Evolutionary conservation across 331 rosid genomes (phyloP).

Genomic region (Pyrus hybrid): DNA sequence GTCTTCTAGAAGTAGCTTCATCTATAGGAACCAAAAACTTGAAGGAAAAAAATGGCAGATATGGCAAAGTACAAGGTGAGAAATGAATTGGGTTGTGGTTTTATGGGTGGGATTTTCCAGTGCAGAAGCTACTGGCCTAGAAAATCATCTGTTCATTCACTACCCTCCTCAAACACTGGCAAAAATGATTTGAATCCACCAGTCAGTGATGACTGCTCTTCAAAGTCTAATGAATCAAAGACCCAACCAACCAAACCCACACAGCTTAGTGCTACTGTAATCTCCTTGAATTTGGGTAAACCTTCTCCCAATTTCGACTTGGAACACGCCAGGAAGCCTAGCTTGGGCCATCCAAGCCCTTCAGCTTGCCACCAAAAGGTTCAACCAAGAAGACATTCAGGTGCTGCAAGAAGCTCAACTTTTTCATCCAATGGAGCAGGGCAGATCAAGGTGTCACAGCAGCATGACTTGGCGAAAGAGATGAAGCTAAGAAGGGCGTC

Average conservation of each 20-base stretch:
- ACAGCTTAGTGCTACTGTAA: neutral
- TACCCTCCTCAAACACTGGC: slow-evolving; percentile 33
- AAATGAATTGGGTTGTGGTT: slow-evolving; percentile 50
- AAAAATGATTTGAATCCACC: slow-evolving; percentile 16
- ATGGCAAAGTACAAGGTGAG: slow-evolving; percentile 29
- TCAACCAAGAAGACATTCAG: slow-evolving; percentile 37
- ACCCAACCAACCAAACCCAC: slow-evolving; percentile 5
- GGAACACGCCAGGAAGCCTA: slow-evolving; percentile 24
- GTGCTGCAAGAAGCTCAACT: slow-evolving; percentile 64
- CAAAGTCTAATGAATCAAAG: slow-evolving; percentile 15
- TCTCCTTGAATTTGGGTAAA: slow-evolving; percentile 5
- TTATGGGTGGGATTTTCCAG: slow-evolving; percentile 52
- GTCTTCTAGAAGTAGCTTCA: neutral
- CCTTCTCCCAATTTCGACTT: slow-evolving; percentile 17
- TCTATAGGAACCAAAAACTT: neutral
- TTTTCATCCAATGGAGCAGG: slow-evolving; percentile 35
- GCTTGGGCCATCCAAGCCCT: slow-evolving; percentile 25
- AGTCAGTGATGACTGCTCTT: slow-evolving; percentile 11
- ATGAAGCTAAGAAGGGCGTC: slow-evolving; percentile 21
- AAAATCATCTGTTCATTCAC: slow-evolving; percentile 69
- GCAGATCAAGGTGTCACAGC: slow-evolving; percentile 23
- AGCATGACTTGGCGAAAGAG: slow-evolving; percentile 18
- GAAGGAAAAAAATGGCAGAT: slow-evolving; percentile 37
- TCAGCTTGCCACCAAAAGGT: slow-evolving; percentile 18
- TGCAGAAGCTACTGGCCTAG: slow-evolving; percentile 39